Conservation (phyloP, 129 eudicot genomes). For the Arctium lappa region DNA sequence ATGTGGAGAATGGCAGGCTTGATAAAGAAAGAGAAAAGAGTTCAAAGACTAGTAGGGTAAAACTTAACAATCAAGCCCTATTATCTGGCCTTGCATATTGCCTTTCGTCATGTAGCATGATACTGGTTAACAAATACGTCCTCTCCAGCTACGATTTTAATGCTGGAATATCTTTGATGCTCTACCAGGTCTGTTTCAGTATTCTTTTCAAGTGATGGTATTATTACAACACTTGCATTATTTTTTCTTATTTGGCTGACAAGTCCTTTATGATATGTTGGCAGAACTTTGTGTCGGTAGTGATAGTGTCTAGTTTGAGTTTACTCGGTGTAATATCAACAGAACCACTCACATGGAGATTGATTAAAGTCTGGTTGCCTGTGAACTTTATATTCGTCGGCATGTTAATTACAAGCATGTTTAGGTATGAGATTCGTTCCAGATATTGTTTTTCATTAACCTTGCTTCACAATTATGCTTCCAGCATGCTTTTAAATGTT, state of each 20-base stretch:
- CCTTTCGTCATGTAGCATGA: slow-evolving; percentile 95
- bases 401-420: slow-evolving; percentile 98
- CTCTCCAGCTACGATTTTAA: slow-evolving; percentile 94
- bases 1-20: slow-evolving; percentile 66
- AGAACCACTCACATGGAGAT: slow-evolving; percentile 89
- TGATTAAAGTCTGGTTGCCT: slow-evolving; percentile 95
- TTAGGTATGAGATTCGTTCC: slow-evolving; percentile 57
- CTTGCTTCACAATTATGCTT: not conserved
- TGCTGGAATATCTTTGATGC: slow-evolving; percentile 98
- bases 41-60: slow-evolving; percentile 41
- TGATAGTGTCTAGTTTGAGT: slow-evolving; percentile 69
- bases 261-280: slow-evolving; percentile 15
- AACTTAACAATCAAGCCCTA: slow-evolving; percentile 65
- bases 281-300: slow-evolving; percentile 92
- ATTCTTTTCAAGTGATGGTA: not conserved
- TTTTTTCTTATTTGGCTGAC: slow-evolving; percentile 14
- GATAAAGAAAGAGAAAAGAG: slow-evolving; percentile 57
- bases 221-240: not conserved
- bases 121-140: slow-evolving; percentile 87
- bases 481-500: not conserved
- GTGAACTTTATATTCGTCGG: slow-evolving; percentile 95
- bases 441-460: not conserved
- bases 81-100: slow-evolving; percentile 91
- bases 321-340: slow-evolving; percentile 75
- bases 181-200: slow-evolving; percentile 72